Base-by-base conservation (phyloP, 352 stramenopile species). In the Vaucheria bursata region DNA sequence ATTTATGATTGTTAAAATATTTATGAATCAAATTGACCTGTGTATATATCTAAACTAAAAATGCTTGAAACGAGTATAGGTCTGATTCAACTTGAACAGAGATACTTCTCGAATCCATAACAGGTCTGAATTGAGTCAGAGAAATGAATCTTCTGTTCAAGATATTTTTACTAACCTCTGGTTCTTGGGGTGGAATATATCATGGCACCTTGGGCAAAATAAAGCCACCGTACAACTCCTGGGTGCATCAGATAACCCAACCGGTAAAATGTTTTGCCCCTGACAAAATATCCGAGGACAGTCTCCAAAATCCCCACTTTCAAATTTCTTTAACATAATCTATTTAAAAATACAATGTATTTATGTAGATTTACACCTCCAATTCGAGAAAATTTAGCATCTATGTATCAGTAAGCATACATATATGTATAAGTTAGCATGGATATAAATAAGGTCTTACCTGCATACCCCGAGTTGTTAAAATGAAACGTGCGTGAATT, bases 201-300 rank as follows among this genome's bases (percentile, higher is more conserved):
- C 80, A 79, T 82, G 73, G 79, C 87, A 91, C 36, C 85, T 78
- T 0, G 86, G 86, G 77, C 87, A 91, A 71, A 85, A 91, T 4
- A 91, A 66, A 59, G 87, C 88, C 0, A 90, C 87, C 33, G 80
- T 86, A 73, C 74, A 82, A 39, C 84, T 85, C 31, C 80, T 75
- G 65, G 78, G 79, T 7, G 79, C 37, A 79, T 98, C 94, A 37
- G 90, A 94, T 74, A 98, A 90, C 0, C 96, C 97, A 29, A 98
- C 93, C 0, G 96, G 97, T 6, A 99, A 87, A 35, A 98, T 94
- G 5, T 94, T 92, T 79, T 99, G 96, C 4, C 95, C 95, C 78
- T 99, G 92, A 85, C 97, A 99, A 85, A 98, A 97, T 29, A 99
- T 95, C 76, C 95, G 92, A 69, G 97, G 95, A 87, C 97, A 99